Base-by-base conservation (phyloP, 805 yeast species). In the Diddensiella santjacobensis region DNA sequence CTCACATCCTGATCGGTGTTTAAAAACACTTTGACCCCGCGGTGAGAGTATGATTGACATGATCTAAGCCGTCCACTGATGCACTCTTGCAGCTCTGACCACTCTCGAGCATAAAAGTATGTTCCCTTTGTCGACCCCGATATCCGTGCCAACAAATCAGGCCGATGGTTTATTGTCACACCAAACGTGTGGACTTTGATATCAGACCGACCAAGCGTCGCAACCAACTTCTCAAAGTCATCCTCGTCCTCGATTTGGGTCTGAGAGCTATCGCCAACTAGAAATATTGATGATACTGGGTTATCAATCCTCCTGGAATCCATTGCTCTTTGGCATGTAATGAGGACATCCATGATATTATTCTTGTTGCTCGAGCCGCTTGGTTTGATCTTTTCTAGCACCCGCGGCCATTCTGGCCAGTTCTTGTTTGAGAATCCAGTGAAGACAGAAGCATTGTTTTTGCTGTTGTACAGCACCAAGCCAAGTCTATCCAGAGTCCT, bases 171-270 rank as follows among this genome's bases (percentile, higher is more conserved):
- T 19, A 36, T 35, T 11, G 57, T 48, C 29, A 57, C 42, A n/a
- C 63, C 62, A 45, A 58, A 58, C 2, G 59, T 36, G 39, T 58
- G 55, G 11, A 58, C 42, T 8, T 40, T 36, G 20, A 56, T 42
- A 8, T 15, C 38, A 6, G 38, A 35, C 38, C 20, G 20, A 10
- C 38, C 29, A 4, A 13, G 29, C 26, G 22, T 40, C 33, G 23
- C 37, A n/a, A 33, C 23, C 5, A 17, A 22, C 31, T 44, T n/a
- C 29, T 11, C 19, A 13, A 31, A 15, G 8, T 15, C 15, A 3
- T 15, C 24, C 44, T 20, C 22, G 19, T 10, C 22, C 26, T 5
- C 35, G 8, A 22, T 35, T 3, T 15, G 18, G 20, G 15, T 22
- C 11, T 33, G 19, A 4, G n/a, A 13, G 19, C 37, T 30, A 26